Evolutionary conservation across 2,329 filamentous ascomycete genomes (phyloP).

Genomic region (Cadophora gregata): DNA sequence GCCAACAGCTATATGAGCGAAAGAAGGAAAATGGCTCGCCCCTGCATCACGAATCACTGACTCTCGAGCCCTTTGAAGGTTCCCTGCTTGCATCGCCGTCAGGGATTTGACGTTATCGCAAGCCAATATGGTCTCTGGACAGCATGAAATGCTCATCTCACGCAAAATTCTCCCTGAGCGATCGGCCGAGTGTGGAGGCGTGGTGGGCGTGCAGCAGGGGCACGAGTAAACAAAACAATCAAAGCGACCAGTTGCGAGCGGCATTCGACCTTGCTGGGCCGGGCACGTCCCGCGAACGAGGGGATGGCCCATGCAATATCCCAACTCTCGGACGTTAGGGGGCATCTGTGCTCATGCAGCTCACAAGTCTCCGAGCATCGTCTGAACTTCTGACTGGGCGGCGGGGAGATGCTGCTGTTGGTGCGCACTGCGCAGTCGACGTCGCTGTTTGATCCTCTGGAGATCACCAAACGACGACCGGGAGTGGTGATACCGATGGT

Average conservation of each 20-base stretch:
- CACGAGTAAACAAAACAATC: slow-evolving; percentile 14
- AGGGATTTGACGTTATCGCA: slow-evolving; percentile 8
- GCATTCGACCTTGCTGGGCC: neutral
- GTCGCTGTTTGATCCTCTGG: slow-evolving; percentile 11
- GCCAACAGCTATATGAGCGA: slow-evolving; percentile 18
- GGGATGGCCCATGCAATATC: no score
- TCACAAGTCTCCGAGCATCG: slow-evolving; percentile 21
- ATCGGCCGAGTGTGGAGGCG: slow-evolving; percentile 15
- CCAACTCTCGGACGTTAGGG: no score
- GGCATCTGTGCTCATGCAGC: slow-evolving; percentile 18
- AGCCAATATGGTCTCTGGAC: slow-evolving; percentile 11
- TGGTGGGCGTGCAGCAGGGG: neutral
- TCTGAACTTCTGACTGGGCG: slow-evolving; percentile 17
- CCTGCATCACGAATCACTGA: slow-evolving; percentile 10
- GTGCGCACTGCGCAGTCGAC: neutral
- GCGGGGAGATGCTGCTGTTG: neutral
- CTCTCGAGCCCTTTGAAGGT: slow-evolving; percentile 6
- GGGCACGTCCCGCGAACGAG: slow-evolving; percentile 17
- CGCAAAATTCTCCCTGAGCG: neutral
- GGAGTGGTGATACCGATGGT: slow-evolving; percentile 4
- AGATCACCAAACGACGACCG: slow-evolving; percentile 14
- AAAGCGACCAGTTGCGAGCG: slow-evolving; percentile 8
- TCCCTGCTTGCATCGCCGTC: slow-evolving; percentile 14
- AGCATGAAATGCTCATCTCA: slow-evolving; percentile 11
- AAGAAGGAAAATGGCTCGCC: slow-evolving; percentile 18